Evolutionary conservation across 2,329 filamentous ascomycete genomes (phyloP), one percentile per base, ranked within the genome.

Genomic region (Cordyceps militaris): DNA sequence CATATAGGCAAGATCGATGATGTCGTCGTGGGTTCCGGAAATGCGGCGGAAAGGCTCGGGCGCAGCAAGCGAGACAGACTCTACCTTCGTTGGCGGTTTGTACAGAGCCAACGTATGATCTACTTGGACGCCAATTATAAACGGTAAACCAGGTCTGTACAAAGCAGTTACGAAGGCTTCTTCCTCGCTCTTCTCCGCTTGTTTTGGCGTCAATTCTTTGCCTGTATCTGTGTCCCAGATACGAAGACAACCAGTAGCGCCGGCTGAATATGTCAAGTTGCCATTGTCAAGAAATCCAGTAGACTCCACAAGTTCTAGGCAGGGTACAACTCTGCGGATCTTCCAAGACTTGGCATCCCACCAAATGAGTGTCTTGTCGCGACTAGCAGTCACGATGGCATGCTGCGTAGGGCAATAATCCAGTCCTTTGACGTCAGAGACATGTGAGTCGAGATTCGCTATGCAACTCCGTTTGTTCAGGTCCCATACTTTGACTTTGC

Each of bases 1-100:
- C 56, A 97, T 78, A 66, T 94, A 97, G 30, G 87, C 89, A 34
- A 99, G 76, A 68, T 99, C 95, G 64, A 99, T 97, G 54, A 99
- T 91, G 70, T 99, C 94, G 69, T 99, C 95, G 70, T 97, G 91
- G 7, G 94, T 97, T 55, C 94, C 95, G 4, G 93, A 96, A 63
- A 99, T 95, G 46, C 91, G 84, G 63, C 89, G 84, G 46, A 89
- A 80, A 1, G 74, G 88, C 67, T 72, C 76, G 65, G 68, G 78
- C 62, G 66, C 67, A 59, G 73, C 67, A 60, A 73, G 67, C 44
- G 70, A 63, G 42, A 64, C 60, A 38, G 71, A 54, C 38, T 73
- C 62, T 11, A 69, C 66, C 59, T 74, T 72, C 56, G 64, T 81
- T 50, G 67, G 80, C 51, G 68, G 70, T 60, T 66, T 79, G 70